Conservation (phyloP, 164 flowering plant genomes). For the Macadamia integrifolia region DNA sequence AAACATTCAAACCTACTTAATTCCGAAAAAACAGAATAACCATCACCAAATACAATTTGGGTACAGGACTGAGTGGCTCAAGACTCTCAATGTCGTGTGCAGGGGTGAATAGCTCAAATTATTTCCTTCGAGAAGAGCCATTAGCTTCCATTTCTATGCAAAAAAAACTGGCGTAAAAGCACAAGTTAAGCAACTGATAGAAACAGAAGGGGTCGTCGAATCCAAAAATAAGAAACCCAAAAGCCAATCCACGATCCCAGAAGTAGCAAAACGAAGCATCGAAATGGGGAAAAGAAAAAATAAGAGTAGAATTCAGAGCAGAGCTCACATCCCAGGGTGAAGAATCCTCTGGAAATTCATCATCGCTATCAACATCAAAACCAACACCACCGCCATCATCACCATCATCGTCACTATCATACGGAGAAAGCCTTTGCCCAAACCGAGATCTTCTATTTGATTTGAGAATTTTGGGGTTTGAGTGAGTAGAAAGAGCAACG, state of each 20-base stretch:
- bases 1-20: not conserved
- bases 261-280: not conserved
- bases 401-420: conserved; percentile 40
- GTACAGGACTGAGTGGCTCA: too few relatives aligned
- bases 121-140: too few relatives aligned
- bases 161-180: too few relatives aligned
- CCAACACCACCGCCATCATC: conserved; percentile 19
- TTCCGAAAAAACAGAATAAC: not conserved
- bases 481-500: conserved; percentile 53
- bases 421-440: conserved; percentile 43
- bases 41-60: too few relatives aligned
- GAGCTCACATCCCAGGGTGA: conserved; percentile 10
- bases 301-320: conserved; percentile 13
- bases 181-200: too few relatives aligned
- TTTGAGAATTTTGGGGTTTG: conserved; percentile 67
- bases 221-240: too few relatives aligned
- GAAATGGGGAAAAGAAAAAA: not conserved
- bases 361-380: not conserved
- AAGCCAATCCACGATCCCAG: not conserved
- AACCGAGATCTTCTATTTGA: conserved; percentile 46
- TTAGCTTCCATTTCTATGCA: too few relatives aligned
- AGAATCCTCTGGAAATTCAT: conserved; percentile 13
- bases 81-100: too few relatives aligned
- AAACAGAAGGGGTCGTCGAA: too few relatives aligned
- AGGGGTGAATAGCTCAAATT: too few relatives aligned